A percentile compares a stretch with the other conserved stretches of the same genome.
phyloP scores from a whole-genome alignment of 2,329 filamentous ascomycete genomes.

The Venturia effusa region DNA sequence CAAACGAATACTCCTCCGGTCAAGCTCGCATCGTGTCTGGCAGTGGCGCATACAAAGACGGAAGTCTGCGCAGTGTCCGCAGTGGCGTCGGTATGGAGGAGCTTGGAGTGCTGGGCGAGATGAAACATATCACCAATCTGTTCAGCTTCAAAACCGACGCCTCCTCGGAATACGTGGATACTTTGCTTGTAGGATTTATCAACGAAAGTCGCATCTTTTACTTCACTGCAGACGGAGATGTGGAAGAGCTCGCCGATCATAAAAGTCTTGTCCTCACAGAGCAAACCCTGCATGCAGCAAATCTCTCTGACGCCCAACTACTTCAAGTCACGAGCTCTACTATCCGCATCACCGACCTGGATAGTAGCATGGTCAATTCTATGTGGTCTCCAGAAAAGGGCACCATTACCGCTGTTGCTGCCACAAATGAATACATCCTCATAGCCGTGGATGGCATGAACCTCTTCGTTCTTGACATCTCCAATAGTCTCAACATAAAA shows the following conservation, averaged over 20 bases:
- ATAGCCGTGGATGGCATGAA: slow-evolving; percentile 66
- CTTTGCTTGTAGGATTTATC: slow-evolving; percentile 68
- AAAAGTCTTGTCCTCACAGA: slow-evolving; percentile 58
- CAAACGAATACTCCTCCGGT: slow-evolving; percentile 87
- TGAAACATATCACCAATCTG: slow-evolving; percentile 61
- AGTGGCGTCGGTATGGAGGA: slow-evolving; percentile 92
- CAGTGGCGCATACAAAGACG: slow-evolving; percentile 81
- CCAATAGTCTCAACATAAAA: slow-evolving; percentile 45
- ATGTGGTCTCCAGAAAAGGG: slow-evolving; percentile 45
- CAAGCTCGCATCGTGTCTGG: slow-evolving; percentile 90
- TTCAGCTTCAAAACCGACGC: slow-evolving; percentile 54
- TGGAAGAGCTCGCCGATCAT: slow-evolving; percentile 78
- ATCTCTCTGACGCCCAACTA: slow-evolving; percentile 59
- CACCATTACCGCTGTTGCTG: slow-evolving; percentile 66
- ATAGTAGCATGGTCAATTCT: slow-evolving; percentile 36
- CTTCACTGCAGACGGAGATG: slow-evolving; percentile 62
- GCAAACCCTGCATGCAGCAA: slow-evolving; percentile 61
- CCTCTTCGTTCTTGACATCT: slow-evolving; percentile 57
- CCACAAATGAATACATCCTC: slow-evolving; percentile 58
- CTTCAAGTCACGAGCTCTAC: slow-evolving; percentile 64
- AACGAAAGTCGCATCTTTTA: slow-evolving; percentile 74
- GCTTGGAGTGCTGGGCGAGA: slow-evolving; percentile 67
- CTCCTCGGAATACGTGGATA: slow-evolving; percentile 47
- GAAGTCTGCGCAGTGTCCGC: slow-evolving; percentile 77
- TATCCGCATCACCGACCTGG: slow-evolving; percentile 52